phyloP scores from a whole-genome alignment of 495 filamentous ascomycete genomes.

The Xylaria grammica region DNA sequence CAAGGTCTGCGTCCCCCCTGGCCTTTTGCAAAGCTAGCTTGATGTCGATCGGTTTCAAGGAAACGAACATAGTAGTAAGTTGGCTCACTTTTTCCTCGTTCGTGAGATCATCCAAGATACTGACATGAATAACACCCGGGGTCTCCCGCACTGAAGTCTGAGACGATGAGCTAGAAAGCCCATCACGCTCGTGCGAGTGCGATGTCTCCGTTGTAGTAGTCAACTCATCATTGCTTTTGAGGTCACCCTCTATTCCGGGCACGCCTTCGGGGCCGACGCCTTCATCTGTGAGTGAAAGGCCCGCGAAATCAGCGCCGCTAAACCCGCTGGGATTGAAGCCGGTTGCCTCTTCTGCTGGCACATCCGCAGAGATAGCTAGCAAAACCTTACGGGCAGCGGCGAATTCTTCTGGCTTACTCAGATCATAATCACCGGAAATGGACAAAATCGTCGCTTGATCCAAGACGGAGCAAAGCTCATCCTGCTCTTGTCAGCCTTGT shows the following conservation, averaged over 20 bases:
- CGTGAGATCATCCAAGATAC: constrained; percentile 53
- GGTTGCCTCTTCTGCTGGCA: constrained; percentile 66
- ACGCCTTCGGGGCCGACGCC: constrained; percentile 22
- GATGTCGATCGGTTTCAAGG: constrained; percentile 66
- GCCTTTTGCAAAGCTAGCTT: constrained; percentile 67
- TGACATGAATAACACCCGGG: constrained; percentile 17
- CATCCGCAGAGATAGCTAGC: constrained; percentile 62
- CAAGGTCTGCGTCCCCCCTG: constrained; percentile 63
- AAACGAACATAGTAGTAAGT: constrained; percentile 73
- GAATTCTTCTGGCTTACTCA: constrained; percentile 54
- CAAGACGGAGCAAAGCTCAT: constrained; percentile 39
- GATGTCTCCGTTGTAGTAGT: constrained; percentile 35
- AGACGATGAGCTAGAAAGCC: constrained; percentile 24
- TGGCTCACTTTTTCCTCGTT: constrained; percentile 61
- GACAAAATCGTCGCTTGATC: constrained; percentile 65
- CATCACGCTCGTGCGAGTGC: constrained; percentile 17
- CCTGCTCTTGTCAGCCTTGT: constrained; percentile 8
- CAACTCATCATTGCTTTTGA: constrained; percentile 30
- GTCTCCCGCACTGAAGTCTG: constrained; percentile 20
- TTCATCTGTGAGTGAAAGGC: constrained; percentile 21
- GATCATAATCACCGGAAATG: constrained; percentile 69
- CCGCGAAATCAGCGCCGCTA: constrained; percentile 41
- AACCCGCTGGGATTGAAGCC: constrained; percentile 82
- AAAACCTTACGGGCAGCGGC: constrained; percentile 59
- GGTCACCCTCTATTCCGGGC: constrained; percentile 23